Evolutionary conservation across 1,139 yeast genomes (phyloP).

Genomic region (Keqinozyma sinolaborantium): DNA sequence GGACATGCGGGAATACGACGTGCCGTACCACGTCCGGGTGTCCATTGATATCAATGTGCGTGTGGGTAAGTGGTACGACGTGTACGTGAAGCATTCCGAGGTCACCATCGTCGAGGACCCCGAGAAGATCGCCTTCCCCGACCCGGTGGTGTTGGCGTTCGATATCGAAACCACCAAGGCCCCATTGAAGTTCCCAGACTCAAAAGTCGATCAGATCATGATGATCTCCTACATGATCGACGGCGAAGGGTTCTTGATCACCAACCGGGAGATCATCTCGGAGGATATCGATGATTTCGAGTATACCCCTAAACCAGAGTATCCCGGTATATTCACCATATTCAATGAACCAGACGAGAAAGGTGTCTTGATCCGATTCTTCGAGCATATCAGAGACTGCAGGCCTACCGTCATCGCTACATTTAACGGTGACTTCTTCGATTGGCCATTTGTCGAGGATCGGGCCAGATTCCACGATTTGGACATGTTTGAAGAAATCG

Average conservation of each 20-base stretch:
- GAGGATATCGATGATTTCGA: conserved; percentile 96
- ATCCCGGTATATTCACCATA: conserved; percentile 83
- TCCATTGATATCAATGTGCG: conserved; percentile 83
- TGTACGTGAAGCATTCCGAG: conserved; percentile 59
- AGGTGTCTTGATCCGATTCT: conserved; percentile 68
- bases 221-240: conserved; percentile 99
- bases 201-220: conserved; percentile 92
- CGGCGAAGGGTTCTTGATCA: conserved; percentile 91
- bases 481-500: conserved; percentile 90
- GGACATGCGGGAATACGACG: conserved; percentile 91
- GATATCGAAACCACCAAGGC: conserved; percentile 98
- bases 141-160: conserved; percentile 93
- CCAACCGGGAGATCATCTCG: conserved; percentile 90
- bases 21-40: conserved; percentile 94
- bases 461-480: conserved; percentile 81
- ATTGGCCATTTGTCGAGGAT: conserved; percentile 97
- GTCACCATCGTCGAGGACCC: conserved; percentile 57
- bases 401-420: conserved; percentile 95
- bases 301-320: conserved; percentile 96
- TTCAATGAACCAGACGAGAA: conserved; percentile 89
- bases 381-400: conserved; percentile 84
- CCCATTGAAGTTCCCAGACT: conserved; percentile 93
- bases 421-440: conserved; percentile 97
- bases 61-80: conserved; percentile 95
- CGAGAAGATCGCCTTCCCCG: conserved; percentile 89